Evolutionary conservation across 768 basidiomycete genomes (phyloP).

Genomic region (Termitomyces heimii): DNA sequence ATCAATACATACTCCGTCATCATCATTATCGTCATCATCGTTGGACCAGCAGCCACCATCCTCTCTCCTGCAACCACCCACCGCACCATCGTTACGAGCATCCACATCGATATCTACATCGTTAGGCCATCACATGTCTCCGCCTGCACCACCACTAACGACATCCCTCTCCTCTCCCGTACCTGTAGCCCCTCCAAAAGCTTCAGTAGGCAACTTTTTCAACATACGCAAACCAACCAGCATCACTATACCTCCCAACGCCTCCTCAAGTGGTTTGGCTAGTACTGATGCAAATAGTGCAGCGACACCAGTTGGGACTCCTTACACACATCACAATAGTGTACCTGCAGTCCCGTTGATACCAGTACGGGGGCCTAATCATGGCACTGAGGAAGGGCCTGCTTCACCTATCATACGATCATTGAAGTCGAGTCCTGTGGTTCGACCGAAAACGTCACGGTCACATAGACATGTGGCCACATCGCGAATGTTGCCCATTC

Average conservation of each 20-base stretch:
- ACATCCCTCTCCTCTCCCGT: slow-evolving; percentile 1
- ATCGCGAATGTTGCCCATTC: background rate
- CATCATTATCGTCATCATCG: slow-evolving; percentile 1
- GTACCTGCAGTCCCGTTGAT: background rate
- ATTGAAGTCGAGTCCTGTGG: background rate
- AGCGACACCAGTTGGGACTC: background rate
- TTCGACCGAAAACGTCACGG: slow-evolving; percentile 3
- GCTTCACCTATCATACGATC: background rate
- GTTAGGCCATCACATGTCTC: background rate
- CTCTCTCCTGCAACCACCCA: background rate
- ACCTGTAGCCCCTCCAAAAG: background rate
- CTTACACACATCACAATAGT: background rate
- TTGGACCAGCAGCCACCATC: background rate
- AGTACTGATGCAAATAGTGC: background rate
- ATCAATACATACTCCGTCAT: slow-evolving; percentile 3
- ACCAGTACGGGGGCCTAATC: background rate
- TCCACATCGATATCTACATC: slow-evolving; percentile 15
- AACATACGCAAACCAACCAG: slow-evolving; percentile 8
- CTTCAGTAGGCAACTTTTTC: slow-evolving; percentile 10
- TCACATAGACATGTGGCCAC: background rate
- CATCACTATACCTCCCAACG: slow-evolving; percentile 10
- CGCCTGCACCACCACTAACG: slow-evolving; percentile 4
- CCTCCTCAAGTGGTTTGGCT: background rate
- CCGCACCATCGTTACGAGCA: background rate
- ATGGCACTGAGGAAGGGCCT: background rate